These are phyloP conservation scores for Fusarium udum DNA, from an alignment of 2,329 filamentous ascomycete species.

Conservation along the genomic window DNA sequence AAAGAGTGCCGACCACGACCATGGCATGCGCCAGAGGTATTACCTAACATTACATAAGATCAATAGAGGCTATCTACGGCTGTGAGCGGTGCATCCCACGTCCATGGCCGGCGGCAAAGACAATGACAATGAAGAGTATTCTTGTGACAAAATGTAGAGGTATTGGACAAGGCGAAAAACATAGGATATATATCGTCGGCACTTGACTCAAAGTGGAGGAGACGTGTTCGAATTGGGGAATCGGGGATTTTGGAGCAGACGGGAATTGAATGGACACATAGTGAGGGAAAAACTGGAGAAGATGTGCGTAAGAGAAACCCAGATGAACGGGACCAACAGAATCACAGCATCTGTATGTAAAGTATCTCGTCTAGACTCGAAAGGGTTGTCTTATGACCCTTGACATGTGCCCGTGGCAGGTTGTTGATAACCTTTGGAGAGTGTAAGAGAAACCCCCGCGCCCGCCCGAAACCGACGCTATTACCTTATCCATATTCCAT, in stretches of 20 bases:
- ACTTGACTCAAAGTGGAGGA: conserved; percentile 30
- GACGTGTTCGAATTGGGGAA: conserved; percentile 26
- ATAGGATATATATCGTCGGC: conserved; percentile 40
- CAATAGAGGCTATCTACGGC: conserved; percentile 37
- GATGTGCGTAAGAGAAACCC: conserved; percentile 31
- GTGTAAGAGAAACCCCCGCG: conserved; percentile 32
- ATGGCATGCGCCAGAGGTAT: conserved; percentile 21
- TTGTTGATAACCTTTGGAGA: neutral
- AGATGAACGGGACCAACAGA: conserved; percentile 33
- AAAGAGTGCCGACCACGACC: conserved; percentile 34
- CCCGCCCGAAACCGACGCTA: conserved; percentile 33
- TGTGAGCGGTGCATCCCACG: conserved; percentile 40
- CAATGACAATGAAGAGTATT: neutral
- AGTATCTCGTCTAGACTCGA: conserved; percentile 13
- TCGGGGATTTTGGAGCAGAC: conserved; percentile 23
- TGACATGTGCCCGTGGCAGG: neutral
- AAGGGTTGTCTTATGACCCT: conserved; percentile 35
- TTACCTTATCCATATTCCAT: conserved; percentile 38
- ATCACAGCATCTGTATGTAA: neutral
- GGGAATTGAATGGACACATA: conserved; percentile 12
- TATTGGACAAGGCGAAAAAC: conserved; percentile 40
- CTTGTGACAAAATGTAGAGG: neutral
- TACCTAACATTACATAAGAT: conserved; percentile 46
- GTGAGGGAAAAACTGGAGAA: conserved; percentile 17
- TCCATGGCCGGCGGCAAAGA: conserved; percentile 23